Evolutionary conservation across 1,139 yeast species (phyloP).

Genomic region (Wickerhamomyces sp.): DNA sequence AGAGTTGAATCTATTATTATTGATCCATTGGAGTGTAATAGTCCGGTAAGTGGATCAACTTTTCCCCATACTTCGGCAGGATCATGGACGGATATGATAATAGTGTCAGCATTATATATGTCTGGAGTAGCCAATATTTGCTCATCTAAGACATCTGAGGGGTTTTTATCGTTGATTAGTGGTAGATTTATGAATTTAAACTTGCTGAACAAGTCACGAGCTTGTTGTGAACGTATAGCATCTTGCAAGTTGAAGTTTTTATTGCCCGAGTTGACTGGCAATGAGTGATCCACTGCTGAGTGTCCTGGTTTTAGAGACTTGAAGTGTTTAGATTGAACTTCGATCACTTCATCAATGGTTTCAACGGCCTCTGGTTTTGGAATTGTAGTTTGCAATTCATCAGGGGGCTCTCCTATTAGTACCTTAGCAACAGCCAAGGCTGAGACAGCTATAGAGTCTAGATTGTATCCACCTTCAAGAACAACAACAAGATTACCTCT

Average conservation of each 20-base stretch:
- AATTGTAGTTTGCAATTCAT: conserved; percentile 51
- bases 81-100: conserved; percentile 77
- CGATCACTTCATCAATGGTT: conserved; percentile 79
- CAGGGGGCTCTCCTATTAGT: conserved; percentile 93
- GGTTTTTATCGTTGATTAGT: conserved; percentile 41
- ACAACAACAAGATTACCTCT: conserved; percentile 86
- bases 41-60: conserved; percentile 74
- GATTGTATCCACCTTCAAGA: conserved; percentile 93
- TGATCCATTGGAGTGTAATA: conserved; percentile 67
- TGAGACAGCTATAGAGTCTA: conserved; percentile 84
- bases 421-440: conserved; percentile 93
- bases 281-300: conserved; percentile 26
- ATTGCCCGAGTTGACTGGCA: conserved; percentile 19
- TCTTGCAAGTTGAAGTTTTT: conserved; percentile 52
- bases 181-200: conserved; percentile 69
- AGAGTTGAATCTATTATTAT: conserved; percentile 58
- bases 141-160: conserved; percentile 51
- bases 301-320: conserved; percentile 74
- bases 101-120: conserved; percentile 56
- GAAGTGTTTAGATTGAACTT: conserved; percentile 85
- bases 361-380: conserved; percentile 81
- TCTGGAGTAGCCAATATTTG: conserved; percentile 75
- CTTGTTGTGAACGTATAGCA: conserved; percentile 70
- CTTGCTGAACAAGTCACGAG: conserved; percentile 48
- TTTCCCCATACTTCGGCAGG: conserved; percentile 94